phyloP scores from a whole-genome alignment of 257 asterid genomes.

The Solanum ossicruentum region DNA sequence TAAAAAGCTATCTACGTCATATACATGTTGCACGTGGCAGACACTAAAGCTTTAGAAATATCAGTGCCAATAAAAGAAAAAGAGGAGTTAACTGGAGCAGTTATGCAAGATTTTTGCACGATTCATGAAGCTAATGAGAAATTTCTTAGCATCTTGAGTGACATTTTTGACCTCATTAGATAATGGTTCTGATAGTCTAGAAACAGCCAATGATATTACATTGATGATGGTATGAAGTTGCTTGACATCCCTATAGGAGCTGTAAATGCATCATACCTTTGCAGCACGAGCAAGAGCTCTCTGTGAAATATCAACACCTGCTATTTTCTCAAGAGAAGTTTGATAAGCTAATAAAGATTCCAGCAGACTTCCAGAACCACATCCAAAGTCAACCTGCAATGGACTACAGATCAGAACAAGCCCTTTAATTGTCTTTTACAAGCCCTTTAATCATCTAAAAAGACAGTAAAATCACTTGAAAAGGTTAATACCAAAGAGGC shows the following conservation, averaged over 20 bases:
- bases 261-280: conserved; percentile 38
- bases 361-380: conserved; percentile 95
- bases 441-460: background rate
- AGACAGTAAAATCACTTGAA: background rate
- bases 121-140: background rate
- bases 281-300: conserved; percentile 84
- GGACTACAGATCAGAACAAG: conserved; percentile 8
- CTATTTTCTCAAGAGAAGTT: conserved; percentile 68
- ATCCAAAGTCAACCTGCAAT: conserved; percentile 91
- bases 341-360: conserved; percentile 70
- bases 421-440: background rate
- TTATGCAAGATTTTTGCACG: background rate
- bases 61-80: background rate
- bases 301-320: conserved; percentile 74
- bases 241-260: background rate
- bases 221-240: background rate
- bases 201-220: background rate
- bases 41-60: background rate
- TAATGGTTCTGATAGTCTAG: background rate
- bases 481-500: conserved; percentile 46
- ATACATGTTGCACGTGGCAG: background rate
- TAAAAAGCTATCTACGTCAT: background rate
- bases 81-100: background rate
- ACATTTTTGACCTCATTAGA: background rate
- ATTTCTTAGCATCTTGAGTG: background rate